Percentiles rank a stretch among this genome's conserved stretches.
phyloP scores from a whole-genome alignment of 768 basidiomycete genomes.

The Boletus bicolor region DNA sequence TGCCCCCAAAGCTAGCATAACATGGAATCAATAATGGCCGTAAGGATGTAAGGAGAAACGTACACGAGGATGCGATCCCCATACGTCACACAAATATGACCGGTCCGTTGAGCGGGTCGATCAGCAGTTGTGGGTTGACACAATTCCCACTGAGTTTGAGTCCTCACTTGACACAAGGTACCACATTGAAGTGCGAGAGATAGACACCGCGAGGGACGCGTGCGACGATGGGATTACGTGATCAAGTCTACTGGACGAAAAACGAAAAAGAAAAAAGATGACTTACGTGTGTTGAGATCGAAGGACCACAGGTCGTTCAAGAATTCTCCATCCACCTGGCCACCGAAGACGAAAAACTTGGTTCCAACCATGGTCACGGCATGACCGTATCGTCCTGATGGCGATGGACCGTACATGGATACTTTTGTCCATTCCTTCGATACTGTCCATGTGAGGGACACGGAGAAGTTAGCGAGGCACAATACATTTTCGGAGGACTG shows the following conservation, averaged over 20 bases:
- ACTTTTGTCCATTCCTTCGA: constrained; percentile 95
- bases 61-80: constrained; percentile 85
- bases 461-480: constrained; percentile 2
- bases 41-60: constrained; percentile 31
- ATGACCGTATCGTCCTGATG: constrained; percentile 92
- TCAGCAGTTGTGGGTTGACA: constrained; percentile 60
- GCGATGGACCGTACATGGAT: constrained; percentile 68
- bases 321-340: constrained; percentile 93
- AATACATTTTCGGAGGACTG: not conserved
- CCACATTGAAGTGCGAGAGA: constrained; percentile 1
- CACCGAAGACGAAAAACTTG: constrained; percentile 93
- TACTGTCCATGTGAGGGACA: constrained; percentile 43
- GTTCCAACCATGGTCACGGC: constrained; percentile 90
- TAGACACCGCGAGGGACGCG: not conserved
- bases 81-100: constrained; percentile 83
- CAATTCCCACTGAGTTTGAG: constrained; percentile 81
- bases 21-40: constrained; percentile 13
- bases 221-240: not conserved
- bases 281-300: constrained; percentile 89
- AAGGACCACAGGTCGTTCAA: constrained; percentile 95
- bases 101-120: constrained; percentile 80
- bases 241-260: not conserved
- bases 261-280: not conserved
- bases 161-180: constrained; percentile 51
- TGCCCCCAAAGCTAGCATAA: constrained; percentile 81